Base-by-base conservation (phyloP, 2,329 filamentous ascomycete species). In the Penicillium sp. region DNA sequence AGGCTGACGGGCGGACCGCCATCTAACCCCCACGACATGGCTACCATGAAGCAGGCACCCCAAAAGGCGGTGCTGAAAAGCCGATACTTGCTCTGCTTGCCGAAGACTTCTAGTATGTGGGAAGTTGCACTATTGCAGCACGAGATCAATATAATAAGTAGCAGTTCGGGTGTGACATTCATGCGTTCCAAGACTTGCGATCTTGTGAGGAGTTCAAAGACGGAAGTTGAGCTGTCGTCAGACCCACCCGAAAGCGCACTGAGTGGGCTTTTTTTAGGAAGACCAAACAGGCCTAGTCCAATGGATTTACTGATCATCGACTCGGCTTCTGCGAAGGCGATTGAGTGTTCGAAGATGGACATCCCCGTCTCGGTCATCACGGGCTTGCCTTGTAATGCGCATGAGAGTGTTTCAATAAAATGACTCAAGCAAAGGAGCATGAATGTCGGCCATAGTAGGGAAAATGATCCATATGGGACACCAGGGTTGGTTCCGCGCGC, bases 271-370 rank as follows among this genome's bases (percentile, higher is more conserved):
- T 71, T 56, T 73, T 80, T 79, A 55, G 82, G 70, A 62, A 79
- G 69, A 25, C 82, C 80, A 67, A 90, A 88, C 0, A 86, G 67
- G 0, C 88, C 86, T 73, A 92, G 85, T 13, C 88, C 88, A 15
- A 96, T 83, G 50, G 92, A 89, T 63, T 88, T 90, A 66, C 87
- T 88, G 45, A 97, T 87, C 62, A 93, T 89, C 31, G 90, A 89
- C 73, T 99, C 94, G 9, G 93, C 93, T 75, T 99, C 94, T 12
- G 93, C 91, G 77, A 97, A 99, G 2, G 93, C 93, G 9, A 99
- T 81, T 0, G 93, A 97, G 70, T 97, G 93, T 72, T 99, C 94
- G 68, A 97, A 96, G 2, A 97, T 84, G 0, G 93, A 96, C 90
- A 97, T 96, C 19, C 92, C 93, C 1, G 91, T 96, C 76, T 97